phyloP scores from a whole-genome alignment of 805 yeast genomes.

The Tetrapisispora phaffii region DNA sequence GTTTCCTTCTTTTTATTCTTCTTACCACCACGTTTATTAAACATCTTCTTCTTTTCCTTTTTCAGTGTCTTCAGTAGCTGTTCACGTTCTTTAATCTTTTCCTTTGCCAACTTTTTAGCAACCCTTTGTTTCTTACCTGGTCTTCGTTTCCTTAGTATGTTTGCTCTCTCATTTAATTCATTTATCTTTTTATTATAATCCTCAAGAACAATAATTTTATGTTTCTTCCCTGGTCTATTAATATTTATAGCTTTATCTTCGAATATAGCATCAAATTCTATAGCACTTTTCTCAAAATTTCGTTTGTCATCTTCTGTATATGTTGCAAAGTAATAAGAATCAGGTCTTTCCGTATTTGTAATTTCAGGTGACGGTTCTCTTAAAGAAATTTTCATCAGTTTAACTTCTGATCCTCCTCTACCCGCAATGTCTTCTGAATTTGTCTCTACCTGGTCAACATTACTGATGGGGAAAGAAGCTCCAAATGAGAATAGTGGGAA shows the following conservation, averaged over 20 bases:
- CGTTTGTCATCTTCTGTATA: slow-evolving; percentile 8
- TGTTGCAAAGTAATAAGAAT: slow-evolving; percentile 17
- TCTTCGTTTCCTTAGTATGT: slow-evolving; percentile 16
- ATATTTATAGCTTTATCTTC: slow-evolving; percentile 8
- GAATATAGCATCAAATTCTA: slow-evolving; percentile 13
- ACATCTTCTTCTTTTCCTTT: slow-evolving; percentile 25
- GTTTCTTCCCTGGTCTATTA: slow-evolving; percentile 8
- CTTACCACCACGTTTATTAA: slow-evolving; percentile 31
- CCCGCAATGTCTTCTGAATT: background rate
- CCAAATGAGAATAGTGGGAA: slow-evolving; percentile 25
- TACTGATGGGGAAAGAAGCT: background rate
- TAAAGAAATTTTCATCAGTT: slow-evolving; percentile 21
- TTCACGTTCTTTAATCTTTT: slow-evolving; percentile 19
- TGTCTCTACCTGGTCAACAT: background rate
- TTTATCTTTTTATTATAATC: slow-evolving; percentile 16
- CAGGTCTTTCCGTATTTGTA: slow-evolving; percentile 17
- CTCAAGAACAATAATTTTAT: slow-evolving; percentile 10
- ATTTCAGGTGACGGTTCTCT: slow-evolving; percentile 15
- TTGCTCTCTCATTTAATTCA: slow-evolving; percentile 5
- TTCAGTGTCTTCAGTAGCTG: slow-evolving; percentile 16
- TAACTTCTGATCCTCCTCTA: slow-evolving; percentile 8
- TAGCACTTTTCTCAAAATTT: slow-evolving; percentile 13
- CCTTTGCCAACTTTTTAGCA: slow-evolving; percentile 19
- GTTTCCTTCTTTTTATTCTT: slow-evolving; percentile 23
- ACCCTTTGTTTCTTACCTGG: slow-evolving; percentile 28